Evolutionary conservation across 2,329 filamentous ascomycete genomes (phyloP), one percentile per base, ranked within the genome.

Genomic region (Colletotrichum sp.): DNA sequence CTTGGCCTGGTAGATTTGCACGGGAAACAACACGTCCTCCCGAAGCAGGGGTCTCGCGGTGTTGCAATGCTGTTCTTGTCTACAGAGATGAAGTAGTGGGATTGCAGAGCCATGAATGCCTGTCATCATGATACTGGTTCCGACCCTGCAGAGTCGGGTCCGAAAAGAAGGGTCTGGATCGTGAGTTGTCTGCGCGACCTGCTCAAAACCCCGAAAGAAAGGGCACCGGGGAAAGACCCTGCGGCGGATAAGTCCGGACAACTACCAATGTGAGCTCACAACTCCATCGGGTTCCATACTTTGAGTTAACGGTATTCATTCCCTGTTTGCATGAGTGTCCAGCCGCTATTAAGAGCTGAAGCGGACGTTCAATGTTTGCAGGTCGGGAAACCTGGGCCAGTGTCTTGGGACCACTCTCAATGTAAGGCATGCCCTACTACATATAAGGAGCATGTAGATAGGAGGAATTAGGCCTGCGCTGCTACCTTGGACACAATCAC

Each of bases 41-140:
- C 39, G 7, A 7, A 49, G 3, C 19, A 12, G 11, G 19, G 44
- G 0, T 12, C 5, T 49, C 19, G 3, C 0, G 44, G 44, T 22
- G 2, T 22, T 49, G 44, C 11, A 13, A 49, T 22, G 9, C 44
- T 7, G 19, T 1, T 12, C 44, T 12, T 7, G 9, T 49, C 44
- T 3, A 12, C 3, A 49, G 39, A 22, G 4, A 22, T 5, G n/a
- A 3, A 0, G 0, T 6, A 6, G 5, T 49, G 0, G 19, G 0
- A 12, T n/a, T 12, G 1, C 39, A 49, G 39, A 6, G 1, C 39
- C 19, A 11, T 6, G 2, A n/a, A 44, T 4, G 1, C 39, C 39
- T 7, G 19, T 5, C 5, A 22, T 49, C 9, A 49, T n/a, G 9
- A 12, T 12, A 49, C 5, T 12, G 9, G 19, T 6, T 9, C 39